A percentile compares a stretch with the other conserved stretches of the same genome.
These are phyloP conservation scores for Fusarium sp. DNA, from an alignment of 2,329 filamentous ascomycete genomes.

Conservation along the genomic window DNA sequence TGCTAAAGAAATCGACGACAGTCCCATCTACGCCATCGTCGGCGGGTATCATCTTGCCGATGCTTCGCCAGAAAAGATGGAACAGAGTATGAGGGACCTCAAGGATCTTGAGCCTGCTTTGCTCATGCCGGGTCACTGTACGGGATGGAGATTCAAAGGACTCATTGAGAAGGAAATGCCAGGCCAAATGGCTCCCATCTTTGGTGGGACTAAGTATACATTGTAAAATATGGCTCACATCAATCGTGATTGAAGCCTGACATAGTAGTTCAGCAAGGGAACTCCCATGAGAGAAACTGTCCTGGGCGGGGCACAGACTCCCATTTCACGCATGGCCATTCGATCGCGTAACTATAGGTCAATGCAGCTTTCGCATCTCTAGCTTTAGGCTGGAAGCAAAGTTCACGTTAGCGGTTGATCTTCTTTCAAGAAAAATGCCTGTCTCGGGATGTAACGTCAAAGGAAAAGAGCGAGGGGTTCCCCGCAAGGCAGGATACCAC, in stretches of 20 bases:
- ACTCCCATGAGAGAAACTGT: no score
- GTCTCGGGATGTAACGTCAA: not conserved
- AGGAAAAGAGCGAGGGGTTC: not conserved
- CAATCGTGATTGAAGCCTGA: no score
- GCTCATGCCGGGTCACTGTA: not conserved
- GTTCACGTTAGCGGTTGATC: no score
- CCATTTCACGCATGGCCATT: not conserved
- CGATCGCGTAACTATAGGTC: not conserved
- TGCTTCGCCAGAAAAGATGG: not conserved
- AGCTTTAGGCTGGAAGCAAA: not conserved
- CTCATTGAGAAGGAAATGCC: conserved; percentile 5
- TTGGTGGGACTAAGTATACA: not conserved
- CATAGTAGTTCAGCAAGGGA: no score
- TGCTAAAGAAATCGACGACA: not conserved
- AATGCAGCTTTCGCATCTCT: no score
- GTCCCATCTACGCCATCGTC: not conserved
- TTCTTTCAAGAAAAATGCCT: not conserved
- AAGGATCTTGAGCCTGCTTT: not conserved
- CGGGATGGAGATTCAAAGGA: not conserved
- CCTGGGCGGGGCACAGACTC: not conserved
- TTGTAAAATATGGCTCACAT: not conserved
- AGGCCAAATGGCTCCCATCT: not conserved
- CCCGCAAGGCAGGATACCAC: not conserved
- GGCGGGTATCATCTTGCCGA: not conserved
- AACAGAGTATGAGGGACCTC: not conserved